Evolutionary conservation across 1,284 basidiomycete genomes (phyloP).

Genomic region (Ustilago hordei): DNA sequence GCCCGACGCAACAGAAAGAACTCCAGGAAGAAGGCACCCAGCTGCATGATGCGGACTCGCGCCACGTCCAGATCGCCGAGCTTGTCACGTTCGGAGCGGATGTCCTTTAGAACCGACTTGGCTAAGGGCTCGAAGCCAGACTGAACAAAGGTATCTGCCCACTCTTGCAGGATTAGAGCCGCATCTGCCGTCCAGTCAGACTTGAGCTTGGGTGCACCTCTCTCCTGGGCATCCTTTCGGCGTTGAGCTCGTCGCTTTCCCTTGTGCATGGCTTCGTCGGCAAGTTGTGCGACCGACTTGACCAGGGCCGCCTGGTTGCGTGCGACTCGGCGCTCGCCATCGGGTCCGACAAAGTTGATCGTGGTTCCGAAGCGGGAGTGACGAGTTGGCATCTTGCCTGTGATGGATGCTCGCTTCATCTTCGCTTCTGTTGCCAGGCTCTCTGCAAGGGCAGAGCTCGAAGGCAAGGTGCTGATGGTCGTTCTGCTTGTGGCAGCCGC

Average conservation of each 20-base stretch:
- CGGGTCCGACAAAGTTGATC: conserved; percentile 61
- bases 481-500: conserved; percentile 7
- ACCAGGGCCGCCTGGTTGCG: conserved; percentile 53
- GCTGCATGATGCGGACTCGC: conserved; percentile 62
- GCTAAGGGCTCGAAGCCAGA: conserved; percentile 61
- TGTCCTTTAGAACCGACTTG: conserved; percentile 62
- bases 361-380: conserved; percentile 68
- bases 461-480: conserved; percentile 1
- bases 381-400: conserved; percentile 42
- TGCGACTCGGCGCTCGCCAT: conserved; percentile 61
- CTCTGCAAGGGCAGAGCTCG: conserved; percentile 38
- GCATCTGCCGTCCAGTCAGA: conserved; percentile 60
- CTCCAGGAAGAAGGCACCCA: conserved; percentile 65
- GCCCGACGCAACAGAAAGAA: conserved; percentile 62
- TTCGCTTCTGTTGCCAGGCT: conserved; percentile 57
- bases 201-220: conserved; percentile 56
- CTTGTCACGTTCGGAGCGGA: conserved; percentile 66
- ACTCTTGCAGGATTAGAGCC: conserved; percentile 45
- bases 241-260: conserved; percentile 45
- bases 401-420: conserved; percentile 40
- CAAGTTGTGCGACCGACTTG: conserved; percentile 60
- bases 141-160: conserved; percentile 66
- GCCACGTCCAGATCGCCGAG: conserved; percentile 65
- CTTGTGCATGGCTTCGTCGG: conserved; percentile 49
- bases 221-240: conserved; percentile 55